These are phyloP conservation scores for Trapa incisa DNA, from an alignment of 345 rosid genomes.

Conservation along the genomic window DNA sequence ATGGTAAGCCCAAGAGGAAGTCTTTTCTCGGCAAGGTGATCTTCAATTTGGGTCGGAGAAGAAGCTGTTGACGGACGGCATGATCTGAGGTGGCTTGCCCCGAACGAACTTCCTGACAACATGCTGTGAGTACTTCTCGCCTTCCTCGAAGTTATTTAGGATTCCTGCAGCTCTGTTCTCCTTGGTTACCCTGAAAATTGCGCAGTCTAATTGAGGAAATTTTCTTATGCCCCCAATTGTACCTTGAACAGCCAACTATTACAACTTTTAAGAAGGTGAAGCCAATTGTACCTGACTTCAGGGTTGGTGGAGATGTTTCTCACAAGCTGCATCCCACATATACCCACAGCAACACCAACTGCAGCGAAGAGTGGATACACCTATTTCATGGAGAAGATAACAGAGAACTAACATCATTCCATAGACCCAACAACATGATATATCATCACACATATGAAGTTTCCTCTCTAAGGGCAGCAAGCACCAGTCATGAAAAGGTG, in stretches of 20 bases:
- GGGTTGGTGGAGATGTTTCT: conserved; percentile 45
- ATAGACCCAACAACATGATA: not conserved
- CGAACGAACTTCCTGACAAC: conserved; percentile 36
- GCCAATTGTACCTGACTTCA: conserved; percentile 36
- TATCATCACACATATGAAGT: not conserved
- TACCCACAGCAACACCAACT: conserved; percentile 44
- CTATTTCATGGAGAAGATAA: conserved; percentile 10
- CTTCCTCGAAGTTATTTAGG: conserved; percentile 43
- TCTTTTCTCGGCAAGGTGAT: not conserved
- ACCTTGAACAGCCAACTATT: too few relatives aligned
- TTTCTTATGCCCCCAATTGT: too few relatives aligned
- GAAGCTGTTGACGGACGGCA: conserved; percentile 52
- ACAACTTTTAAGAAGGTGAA: not conserved
- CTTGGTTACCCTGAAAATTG: conserved; percentile 25
- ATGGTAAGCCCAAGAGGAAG: not conserved
- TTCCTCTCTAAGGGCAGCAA: not conserved
- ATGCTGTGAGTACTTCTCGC: conserved; percentile 45
- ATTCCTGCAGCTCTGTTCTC: conserved; percentile 48
- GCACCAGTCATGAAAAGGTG: too few relatives aligned
- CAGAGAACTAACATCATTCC: not conserved
- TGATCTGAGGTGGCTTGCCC: conserved; percentile 29
- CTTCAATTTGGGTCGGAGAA: conserved; percentile 35
- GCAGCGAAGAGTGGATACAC: conserved; percentile 50
- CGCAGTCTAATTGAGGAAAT: not conserved
- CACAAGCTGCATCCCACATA: conserved; percentile 40